Base-by-base conservation (phyloP, 495 filamentous ascomycete species). In the Ascobolus immersus region DNA sequence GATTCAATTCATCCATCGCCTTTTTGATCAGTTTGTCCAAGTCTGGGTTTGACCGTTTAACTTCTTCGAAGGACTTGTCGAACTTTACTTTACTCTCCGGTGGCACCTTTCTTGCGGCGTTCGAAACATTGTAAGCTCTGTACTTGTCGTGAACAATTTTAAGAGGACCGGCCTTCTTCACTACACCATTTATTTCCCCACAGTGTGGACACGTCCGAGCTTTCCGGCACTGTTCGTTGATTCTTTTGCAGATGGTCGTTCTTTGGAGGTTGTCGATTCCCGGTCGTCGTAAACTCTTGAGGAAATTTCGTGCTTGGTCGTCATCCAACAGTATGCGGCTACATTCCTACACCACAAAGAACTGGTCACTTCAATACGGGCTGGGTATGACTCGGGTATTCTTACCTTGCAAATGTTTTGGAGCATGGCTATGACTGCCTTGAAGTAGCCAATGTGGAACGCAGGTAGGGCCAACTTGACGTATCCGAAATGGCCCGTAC, bases 61-160 rank as follows among this genome's bases (percentile, higher is more conserved):
- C 78, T 39, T 75, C 67, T 2, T 59, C 50, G 41, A 94, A 89
- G 8, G 81, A 86, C 17, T 64, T 64, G 39, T 94, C 79, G 42
- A 91, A 94, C 12, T 59, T 60, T 9, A 71, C 56, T 52, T 93
- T 90, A 50, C 68, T 72, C 26, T 62, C 56, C 0, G 86, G 86
- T 0, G 73, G 59, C 9, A 69, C 53, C 55, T 94, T 96, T 48
- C 74, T 78, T 38, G 68, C 65, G 0, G 86, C 72, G 0, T 73
- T 80, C 4, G 82, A 93, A 34, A 65, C 64, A 44, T 84, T 90
- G 58, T 69, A 94, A 4, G 71, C 60, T 29, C 73, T 65, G 50
- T 79, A 96, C 45, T 80, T 81, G 54, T 91, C 77, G 51, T 96
- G 86, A n/a, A 73, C 67, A 26, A 96, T 69, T 52, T 92, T 94